Evolutionary conservation across 192 early-diverging fungal genomes (phyloP), one percentile per base, ranked within the genome.

Genomic region (Rhizophagus sp.): DNA sequence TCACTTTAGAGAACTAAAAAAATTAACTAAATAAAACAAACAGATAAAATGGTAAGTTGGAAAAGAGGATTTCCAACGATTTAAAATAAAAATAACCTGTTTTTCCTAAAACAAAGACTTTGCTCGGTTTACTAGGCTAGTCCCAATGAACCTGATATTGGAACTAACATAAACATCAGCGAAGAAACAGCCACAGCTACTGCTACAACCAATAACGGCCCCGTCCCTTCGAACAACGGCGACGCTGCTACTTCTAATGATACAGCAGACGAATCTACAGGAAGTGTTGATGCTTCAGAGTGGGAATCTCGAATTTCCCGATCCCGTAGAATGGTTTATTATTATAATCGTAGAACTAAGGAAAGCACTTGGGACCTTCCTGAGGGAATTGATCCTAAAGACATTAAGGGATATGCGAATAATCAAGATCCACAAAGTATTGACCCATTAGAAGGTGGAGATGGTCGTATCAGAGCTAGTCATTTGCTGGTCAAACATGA

Each of bases 401-500:
- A 57, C 33, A 76, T 84, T 82, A 88, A 81, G 80, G 85, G 70
- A 9, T 88, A 79, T 79, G 73, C 80, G 50, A 83, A n/a, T 7
- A 44, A 12, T 39, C 75, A 71, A 68, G 81, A 33, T 39, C 70
- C 63, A 30, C 27, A 76, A 12, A 30, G 7, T 57, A 24, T 36
- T 57, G 39, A 66, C 70, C 49, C 49, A 7, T 22, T 61, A 30
- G 75, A 85, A 70, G 36, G 62, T 47, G 82, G 12, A 64, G 65
- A 17, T 0, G 73, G 47, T 9, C 83, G 87, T 78, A 87, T 97
- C 50, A 88, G 95, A 11, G 98, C 95, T 24, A 92, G 91, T 39
- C 98, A 99, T 79, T 85, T 99, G 34, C 85, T 99, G 19, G 95
- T 96, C 74, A 99, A 99, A 84, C 96, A 98, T 83, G 84, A 81